Conservation (phyloP, 192 early-diverging fungal species). For the Entophlyctis luteolus region DNA sequence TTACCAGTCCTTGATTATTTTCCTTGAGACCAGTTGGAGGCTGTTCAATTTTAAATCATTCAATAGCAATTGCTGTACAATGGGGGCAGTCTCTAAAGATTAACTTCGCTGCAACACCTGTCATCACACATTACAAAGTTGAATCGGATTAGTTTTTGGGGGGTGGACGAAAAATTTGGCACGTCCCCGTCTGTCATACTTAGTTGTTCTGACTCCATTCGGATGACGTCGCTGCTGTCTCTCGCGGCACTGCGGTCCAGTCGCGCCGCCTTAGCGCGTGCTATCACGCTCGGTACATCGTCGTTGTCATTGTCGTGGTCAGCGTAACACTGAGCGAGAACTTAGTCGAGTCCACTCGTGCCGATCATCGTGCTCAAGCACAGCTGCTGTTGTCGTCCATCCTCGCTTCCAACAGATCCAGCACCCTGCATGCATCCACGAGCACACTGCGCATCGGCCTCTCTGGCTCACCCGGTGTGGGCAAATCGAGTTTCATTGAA, state of each 20-base stretch:
- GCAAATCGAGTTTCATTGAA: constrained; percentile 85
- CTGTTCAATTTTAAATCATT: no score
- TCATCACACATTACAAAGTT: no score
- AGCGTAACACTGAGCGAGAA: background rate
- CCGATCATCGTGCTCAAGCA: constrained; percentile 59
- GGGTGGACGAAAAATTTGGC: no score
- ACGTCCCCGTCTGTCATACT: no score
- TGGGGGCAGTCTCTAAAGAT: no score
- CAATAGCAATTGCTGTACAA: no score
- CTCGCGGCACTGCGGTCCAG: background rate
- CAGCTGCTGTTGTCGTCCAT: constrained; percentile 61
- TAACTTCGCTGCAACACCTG: no score
- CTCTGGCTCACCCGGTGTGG: constrained; percentile 72
- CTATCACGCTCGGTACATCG: constrained; percentile 60
- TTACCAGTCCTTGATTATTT: no score
- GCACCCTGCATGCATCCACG: background rate
- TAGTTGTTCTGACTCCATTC: no score
- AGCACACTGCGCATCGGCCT: constrained; percentile 73
- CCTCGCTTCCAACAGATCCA: background rate
- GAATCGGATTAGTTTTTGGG: no score
- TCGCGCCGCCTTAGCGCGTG: constrained; percentile 54
- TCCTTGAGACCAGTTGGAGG: no score
- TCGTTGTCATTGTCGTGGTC: background rate
- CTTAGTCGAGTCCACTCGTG: constrained; percentile 66
- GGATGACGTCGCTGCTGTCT: no score